Conservation (phyloP, 805 yeast genomes). For the Yamadazyma endophytica region DNA sequence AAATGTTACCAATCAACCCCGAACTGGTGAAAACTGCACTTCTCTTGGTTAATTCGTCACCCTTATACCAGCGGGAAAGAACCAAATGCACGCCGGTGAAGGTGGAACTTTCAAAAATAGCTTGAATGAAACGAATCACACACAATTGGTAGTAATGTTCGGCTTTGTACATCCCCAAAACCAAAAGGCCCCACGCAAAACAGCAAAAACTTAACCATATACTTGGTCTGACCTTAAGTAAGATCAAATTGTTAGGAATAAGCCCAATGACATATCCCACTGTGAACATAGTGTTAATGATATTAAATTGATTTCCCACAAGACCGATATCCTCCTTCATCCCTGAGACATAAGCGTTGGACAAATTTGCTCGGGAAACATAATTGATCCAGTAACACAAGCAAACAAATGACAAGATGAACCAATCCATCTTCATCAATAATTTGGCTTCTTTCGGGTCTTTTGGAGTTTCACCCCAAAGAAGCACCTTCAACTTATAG, state of each 20-base stretch:
- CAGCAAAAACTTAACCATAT: constrained; percentile 54
- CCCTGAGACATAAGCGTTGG: constrained; percentile 59
- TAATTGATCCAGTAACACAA: constrained; percentile 48
- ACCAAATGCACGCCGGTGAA: constrained; percentile 53
- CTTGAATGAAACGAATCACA: constrained; percentile 58
- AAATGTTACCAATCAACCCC: constrained; percentile 52
- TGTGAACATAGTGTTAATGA: constrained; percentile 52
- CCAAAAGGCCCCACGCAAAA: constrained; percentile 53
- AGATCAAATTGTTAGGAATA: constrained; percentile 56
- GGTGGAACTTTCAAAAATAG: constrained; percentile 56
- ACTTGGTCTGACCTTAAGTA: constrained; percentile 50
- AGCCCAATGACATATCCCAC: constrained; percentile 60
- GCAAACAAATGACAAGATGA: constrained; percentile 38
- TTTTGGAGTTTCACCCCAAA: constrained; percentile 31
- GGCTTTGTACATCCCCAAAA: constrained; percentile 49
- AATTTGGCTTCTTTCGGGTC: constrained; percentile 27
- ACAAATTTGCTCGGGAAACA: constrained; percentile 43
- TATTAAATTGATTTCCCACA: constrained; percentile 46
- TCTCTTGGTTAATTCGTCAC: constrained; percentile 45
- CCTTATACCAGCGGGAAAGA: constrained; percentile 51
- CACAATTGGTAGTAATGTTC: constrained; percentile 46
- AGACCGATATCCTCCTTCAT: constrained; percentile 54
- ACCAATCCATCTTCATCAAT: constrained; percentile 36
- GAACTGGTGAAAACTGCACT: constrained; percentile 53
- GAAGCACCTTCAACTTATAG: constrained; percentile 7